Evolutionary conservation across 768 basidiomycete genomes (phyloP), one percentile per base, ranked within the genome.

Genomic region (Phylloporus scabripes): DNA sequence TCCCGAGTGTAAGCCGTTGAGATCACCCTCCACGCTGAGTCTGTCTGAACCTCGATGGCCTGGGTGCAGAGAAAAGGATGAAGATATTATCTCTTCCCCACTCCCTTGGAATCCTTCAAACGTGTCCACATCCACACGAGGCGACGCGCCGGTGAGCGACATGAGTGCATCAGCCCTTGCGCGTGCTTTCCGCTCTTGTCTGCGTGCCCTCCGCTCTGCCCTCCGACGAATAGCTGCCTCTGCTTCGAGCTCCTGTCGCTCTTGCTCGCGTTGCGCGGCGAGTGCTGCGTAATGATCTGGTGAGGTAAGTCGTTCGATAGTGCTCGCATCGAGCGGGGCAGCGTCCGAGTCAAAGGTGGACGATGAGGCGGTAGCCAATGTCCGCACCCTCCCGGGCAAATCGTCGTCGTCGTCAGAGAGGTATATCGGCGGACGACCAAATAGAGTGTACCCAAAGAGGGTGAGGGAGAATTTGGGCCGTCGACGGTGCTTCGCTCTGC

Each of bases 71-170:
- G 26, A 28, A 28, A 28, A 28, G 26, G 26, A 28, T 10, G 45
- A 11, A 1, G 52, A 21, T 2, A 0, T 17, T 14, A 15, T 3
- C 5, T 17, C 33, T 48, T 56, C 28, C 1, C 68, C 74, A 52
- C 79, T 76, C 7, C 82, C 84, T 52, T 77, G 83, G 65, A 85
- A 85, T 0, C 82, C 83, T 57, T 87, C 83, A 50, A 87, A 85
- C 11, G 72, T 70, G 5, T 67, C 73, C 1, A 10, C 63, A 12
- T 64, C 60, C 14, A 43, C 49, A 7, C 18, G 60, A 1, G 52
- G 36, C 11, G 41, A 21, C 1, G 51, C 64, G 8, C 60, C 67
- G 33, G 68, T 72, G 2, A 74, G 59, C 4, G 72, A 61, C 54
- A 71, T 59, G 2, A 64, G 40, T 1, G 60, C 46, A 9, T 47